A percentile compares a stretch with the other conserved stretches of the same genome.
These are phyloP conservation scores for Penicillium sp. DNA, from an alignment of 2,329 filamentous ascomycete species.

Conservation along the genomic window DNA sequence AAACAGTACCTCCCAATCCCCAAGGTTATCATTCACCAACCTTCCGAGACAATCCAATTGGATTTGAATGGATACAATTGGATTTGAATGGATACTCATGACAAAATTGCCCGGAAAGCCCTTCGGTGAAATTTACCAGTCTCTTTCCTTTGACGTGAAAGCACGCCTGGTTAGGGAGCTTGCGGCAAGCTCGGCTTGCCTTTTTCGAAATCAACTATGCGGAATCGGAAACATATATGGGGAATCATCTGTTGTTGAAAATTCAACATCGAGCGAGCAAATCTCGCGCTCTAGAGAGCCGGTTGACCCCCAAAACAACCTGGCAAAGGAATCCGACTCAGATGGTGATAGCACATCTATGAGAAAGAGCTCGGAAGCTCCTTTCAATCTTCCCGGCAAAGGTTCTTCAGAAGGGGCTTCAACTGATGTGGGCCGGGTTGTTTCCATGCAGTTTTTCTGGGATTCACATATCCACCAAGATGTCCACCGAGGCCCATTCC, in stretches of 20 bases:
- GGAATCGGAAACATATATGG: conserved; percentile 6
- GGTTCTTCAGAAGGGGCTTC: neutral
- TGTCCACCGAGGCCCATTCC: conserved; percentile 15
- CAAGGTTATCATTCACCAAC: conserved; percentile 10
- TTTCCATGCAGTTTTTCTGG: conserved; percentile 19
- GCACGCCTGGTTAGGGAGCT: conserved; percentile 1
- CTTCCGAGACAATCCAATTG: conserved; percentile 15
- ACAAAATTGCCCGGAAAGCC: conserved; percentile 11
- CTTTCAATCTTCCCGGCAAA: neutral
- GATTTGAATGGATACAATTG: conserved; percentile 21
- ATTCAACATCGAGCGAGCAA: neutral
- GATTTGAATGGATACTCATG: conserved; percentile 21
- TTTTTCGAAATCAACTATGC: conserved; percentile 1
- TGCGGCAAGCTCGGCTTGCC: conserved; percentile 5
- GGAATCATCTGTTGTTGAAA: neutral
- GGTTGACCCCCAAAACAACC: neutral
- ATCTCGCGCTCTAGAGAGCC: neutral
- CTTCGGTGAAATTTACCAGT: conserved; percentile 4
- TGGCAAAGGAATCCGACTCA: too few relatives aligned
- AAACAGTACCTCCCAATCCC: conserved; percentile 10
- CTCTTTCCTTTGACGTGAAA: conserved; percentile 10
- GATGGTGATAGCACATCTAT: neutral
- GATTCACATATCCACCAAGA: conserved; percentile 8
- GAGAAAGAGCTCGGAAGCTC: too few relatives aligned
- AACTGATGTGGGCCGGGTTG: conserved; percentile 13